phyloP scores from a whole-genome alignment of 176 grass and related monocot species.

The Tillandsia leiboldiana region DNA sequence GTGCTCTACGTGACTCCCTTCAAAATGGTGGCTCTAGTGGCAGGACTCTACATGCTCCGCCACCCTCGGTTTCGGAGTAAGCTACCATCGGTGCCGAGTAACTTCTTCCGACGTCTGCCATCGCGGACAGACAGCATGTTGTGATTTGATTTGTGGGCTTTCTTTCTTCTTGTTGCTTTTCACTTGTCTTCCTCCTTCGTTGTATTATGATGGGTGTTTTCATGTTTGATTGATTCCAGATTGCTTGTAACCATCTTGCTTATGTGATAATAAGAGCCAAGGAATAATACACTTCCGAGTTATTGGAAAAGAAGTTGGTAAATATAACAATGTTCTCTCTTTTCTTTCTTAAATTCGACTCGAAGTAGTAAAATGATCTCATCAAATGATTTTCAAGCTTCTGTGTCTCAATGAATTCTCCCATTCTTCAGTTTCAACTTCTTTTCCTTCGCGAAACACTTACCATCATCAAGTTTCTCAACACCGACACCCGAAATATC shows the following conservation, averaged over 20 bases:
- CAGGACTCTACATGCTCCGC: constrained; percentile 60
- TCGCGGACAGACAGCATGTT: constrained; percentile 65
- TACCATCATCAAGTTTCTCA: constrained; percentile 72
- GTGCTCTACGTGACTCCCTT: constrained; percentile 42
- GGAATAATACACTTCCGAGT: neutral
- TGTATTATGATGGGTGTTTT: neutral
- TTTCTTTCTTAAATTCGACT: constrained; percentile 25
- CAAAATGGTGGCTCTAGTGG: constrained; percentile 47
- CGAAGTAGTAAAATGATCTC: neutral
- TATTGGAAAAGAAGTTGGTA: neutral
- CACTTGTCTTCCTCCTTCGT: neutral
- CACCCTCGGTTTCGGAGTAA: constrained; percentile 50
- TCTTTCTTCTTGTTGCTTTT: neutral
- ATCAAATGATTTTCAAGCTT: constrained; percentile 12
- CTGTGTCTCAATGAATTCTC: constrained; percentile 66
- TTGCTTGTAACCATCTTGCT: neutral
- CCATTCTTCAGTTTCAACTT: constrained; percentile 63
- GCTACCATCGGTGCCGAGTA: constrained; percentile 40
- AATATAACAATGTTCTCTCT: neutral
- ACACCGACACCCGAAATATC: constrained; percentile 63
- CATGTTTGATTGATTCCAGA: neutral
- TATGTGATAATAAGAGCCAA: neutral
- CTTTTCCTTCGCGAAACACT: constrained; percentile 74
- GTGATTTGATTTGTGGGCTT: neutral
- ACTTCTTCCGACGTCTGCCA: constrained; percentile 61